Conservation (phyloP, 805 yeast genomes). For the Clavispora asparagi region DNA sequence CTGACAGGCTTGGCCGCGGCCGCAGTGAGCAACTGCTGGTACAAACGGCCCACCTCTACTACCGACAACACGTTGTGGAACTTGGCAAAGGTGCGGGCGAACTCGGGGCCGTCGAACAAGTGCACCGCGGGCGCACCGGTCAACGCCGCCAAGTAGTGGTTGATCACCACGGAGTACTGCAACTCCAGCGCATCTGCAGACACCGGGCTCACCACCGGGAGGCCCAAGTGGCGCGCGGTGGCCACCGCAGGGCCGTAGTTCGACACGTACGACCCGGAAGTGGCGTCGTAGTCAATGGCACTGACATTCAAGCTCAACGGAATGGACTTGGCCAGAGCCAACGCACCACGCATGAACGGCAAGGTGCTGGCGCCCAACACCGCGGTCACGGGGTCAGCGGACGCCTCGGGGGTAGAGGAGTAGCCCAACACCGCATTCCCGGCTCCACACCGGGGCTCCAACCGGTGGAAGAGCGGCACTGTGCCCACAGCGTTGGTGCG, state of each 20-base stretch:
- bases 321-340: slow-evolving; percentile 32
- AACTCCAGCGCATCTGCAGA: slow-evolving; percentile 47
- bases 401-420: slow-evolving; percentile 10
- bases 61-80: slow-evolving; percentile 40
- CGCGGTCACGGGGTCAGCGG: slow-evolving; percentile 34
- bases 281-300: slow-evolving; percentile 65
- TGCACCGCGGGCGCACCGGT: slow-evolving; percentile 57
- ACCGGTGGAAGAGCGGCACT: slow-evolving; percentile 56
- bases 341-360: slow-evolving; percentile 59
- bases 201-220: slow-evolving; percentile 68
- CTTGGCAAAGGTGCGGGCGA: slow-evolving; percentile 46
- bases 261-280: slow-evolving; percentile 47
- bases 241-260: slow-evolving; percentile 60
- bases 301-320: slow-evolving; percentile 72
- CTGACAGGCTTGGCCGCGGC: slow-evolving; percentile 18
- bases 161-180: slow-evolving; percentile 61
- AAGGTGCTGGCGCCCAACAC: slow-evolving; percentile 67
- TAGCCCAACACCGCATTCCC: slow-evolving; percentile 76
- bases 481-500: slow-evolving; percentile 45
- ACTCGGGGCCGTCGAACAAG: slow-evolving; percentile 76
- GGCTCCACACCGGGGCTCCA: slow-evolving; percentile 81
- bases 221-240: slow-evolving; percentile 57
- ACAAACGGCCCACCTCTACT: slow-evolving; percentile 35
- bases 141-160: slow-evolving; percentile 52
- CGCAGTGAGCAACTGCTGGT: slow-evolving; percentile 30